Conservation (phyloP, 2,329 filamentous ascomycete species). For the Alternaria sp. region DNA sequence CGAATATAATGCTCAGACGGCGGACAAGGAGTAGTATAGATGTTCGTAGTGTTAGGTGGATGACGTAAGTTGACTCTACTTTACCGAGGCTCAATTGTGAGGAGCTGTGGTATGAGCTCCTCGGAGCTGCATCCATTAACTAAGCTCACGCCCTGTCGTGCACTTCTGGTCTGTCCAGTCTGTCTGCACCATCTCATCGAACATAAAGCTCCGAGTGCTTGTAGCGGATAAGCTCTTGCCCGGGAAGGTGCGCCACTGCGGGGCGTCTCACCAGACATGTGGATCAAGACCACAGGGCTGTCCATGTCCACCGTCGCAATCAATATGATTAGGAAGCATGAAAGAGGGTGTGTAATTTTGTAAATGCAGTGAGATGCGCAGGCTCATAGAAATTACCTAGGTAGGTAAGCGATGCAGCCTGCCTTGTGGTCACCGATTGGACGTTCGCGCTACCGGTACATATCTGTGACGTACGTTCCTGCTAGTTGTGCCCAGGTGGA, state of each 20-base stretch:
- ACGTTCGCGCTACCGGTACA: not conserved
- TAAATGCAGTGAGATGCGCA: not conserved
- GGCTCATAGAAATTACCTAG: not conserved
- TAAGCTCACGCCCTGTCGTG: not conserved
- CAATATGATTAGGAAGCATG: not conserved
- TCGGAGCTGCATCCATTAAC: not conserved
- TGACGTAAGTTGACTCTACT: slow-evolving; percentile 26
- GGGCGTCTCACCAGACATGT: not conserved
- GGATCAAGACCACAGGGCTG: not conserved
- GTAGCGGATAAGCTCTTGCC: not conserved
- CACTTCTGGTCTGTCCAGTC: not conserved
- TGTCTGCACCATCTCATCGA: not conserved
- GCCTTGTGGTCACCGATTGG: not conserved
- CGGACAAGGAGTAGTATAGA: not conserved
- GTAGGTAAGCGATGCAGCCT: not conserved
- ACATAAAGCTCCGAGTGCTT: not conserved
- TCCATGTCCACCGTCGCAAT: not conserved
- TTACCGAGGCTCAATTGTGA: slow-evolving; percentile 29
- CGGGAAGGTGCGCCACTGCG: not conserved
- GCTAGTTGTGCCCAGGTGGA: not conserved
- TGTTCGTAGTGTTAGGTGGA: slow-evolving; percentile 8
- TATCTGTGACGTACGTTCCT: slow-evolving; percentile 13
- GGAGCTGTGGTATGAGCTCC: slow-evolving; percentile 2
- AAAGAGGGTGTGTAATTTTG: not conserved
- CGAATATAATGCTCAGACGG: not conserved